Evolutionary conservation across 345 rosid species (phyloP), one percentile per base, ranked within the genome.

Genomic region (Balakata baccata): DNA sequence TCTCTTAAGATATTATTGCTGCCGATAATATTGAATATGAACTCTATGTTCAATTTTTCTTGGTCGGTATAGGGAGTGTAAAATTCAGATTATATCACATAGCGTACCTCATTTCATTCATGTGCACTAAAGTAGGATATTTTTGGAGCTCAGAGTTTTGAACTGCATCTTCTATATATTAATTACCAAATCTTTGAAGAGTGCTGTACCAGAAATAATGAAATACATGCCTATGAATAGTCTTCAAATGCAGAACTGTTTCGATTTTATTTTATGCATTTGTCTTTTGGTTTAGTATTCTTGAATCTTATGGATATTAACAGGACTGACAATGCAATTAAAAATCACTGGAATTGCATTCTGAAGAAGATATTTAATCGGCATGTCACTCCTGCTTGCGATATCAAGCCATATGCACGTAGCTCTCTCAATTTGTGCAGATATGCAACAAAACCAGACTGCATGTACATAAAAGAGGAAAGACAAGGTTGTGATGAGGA

Each of bases 261-360:
- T 22, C 3, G 37, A 29, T 29, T 6, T 46, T 11, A 11, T 38
- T 53, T 6, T 6, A 16, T 45, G 52, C 17, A 10, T 38, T 34
- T 53, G 29, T 52, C 38, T 51, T 66, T 4, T 3, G 57, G 60
- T 66, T 60, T 29, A 22, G 45, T 25, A 57, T 49, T 59, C 12
- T 66, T 43, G 43, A 60, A 3, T 13, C 22, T 72, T 61, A 10
- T 61, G 64, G 20, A 37, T 29, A 78, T 64, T 63, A 61, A 11
- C 76, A 79, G 82, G 73, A 75, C 73, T 9, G 72, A 71, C 51
- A 74, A 79, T 75, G 72, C 82, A 52, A 38, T 79, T 50, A 79
- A 79, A 59, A 79, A 79, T 56, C 78, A 66, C 76, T 79, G 82
- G 79, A 79, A 74, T 60, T 75, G 82, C 56, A 56, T 75, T 22